Conservation (phyloP, 768 basidiomycete genomes). For the Pleurotus eryngii region DNA sequence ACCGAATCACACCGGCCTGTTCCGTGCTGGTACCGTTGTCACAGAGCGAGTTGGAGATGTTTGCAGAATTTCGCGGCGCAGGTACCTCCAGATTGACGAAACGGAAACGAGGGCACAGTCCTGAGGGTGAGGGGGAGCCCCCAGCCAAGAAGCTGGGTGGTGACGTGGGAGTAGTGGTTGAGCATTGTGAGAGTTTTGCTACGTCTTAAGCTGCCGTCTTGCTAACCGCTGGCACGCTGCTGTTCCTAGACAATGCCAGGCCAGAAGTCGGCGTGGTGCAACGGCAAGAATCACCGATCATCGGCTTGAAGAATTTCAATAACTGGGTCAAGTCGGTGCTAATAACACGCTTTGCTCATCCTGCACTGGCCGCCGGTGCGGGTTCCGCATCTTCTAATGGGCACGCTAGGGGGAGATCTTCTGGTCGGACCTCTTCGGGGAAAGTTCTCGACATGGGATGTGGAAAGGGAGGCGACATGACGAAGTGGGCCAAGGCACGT, state of each 20-base stretch:
- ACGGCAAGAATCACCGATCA: slow-evolving; percentile 88
- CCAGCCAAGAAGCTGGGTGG: slow-evolving; percentile 53
- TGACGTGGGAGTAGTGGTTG: slow-evolving; percentile 71
- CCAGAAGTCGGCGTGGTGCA: slow-evolving; percentile 87
- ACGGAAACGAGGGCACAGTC: slow-evolving; percentile 43
- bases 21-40: slow-evolving; percentile 67
- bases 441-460: slow-evolving; percentile 96
- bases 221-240: slow-evolving; percentile 6
- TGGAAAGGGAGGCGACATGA: slow-evolving; percentile 98
- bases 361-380: slow-evolving; percentile 48
- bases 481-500: slow-evolving; percentile 89
- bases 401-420: slow-evolving; percentile 26
- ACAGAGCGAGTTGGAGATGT: slow-evolving; percentile 56
- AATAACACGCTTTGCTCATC: slow-evolving; percentile 85
- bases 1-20: slow-evolving; percentile 55
- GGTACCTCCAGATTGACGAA: slow-evolving; percentile 54
- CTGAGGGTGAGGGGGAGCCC: slow-evolving; percentile 35
- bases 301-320: slow-evolving; percentile 96
- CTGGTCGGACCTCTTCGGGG: slow-evolving; percentile 40
- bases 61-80: slow-evolving; percentile 52
- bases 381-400: slow-evolving; percentile 19
- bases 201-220: not conserved
- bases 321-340: slow-evolving; percentile 99
- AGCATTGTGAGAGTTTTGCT: slow-evolving; percentile 64
- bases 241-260: slow-evolving; percentile 75